Base-by-base conservation (phyloP, 169 alveolate genomes). In the Cryptosporidium felis region DNA sequence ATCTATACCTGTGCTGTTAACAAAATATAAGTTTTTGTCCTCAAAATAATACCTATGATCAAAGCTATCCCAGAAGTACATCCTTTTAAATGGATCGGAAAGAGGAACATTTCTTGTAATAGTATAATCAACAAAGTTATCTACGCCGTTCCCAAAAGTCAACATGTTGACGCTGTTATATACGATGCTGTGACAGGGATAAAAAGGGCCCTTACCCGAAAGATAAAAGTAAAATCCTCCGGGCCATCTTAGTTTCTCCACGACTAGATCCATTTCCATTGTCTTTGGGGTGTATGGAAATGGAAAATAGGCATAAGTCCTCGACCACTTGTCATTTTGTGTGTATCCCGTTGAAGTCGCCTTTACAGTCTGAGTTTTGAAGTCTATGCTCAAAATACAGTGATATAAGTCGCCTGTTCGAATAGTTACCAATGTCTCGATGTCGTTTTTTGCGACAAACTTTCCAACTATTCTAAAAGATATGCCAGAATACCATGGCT, bases 161-260 rank as follows among this genome's bases (percentile, higher is more conserved):
- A 74, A 40, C n/a, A 10, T 34, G 9, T 49, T 47, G 14, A 74
- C 67, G 18, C 23, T 49, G n/a, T 56, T 18, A 36, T 74, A 74
- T 2, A 56, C 67, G 10, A 74, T 32, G 21, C 60, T 16, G n/a
- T 36, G 0, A 18, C 85, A 74, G 28, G 65, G 67, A 49, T 74
- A 74, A 74, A 53, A 74, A 5, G 85, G 85, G 8, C 85, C 85
- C 1, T 53, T 32, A 9, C 85, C 85, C 14, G 67, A 49, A 49
- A 74, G 8, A 41, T 74, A 74, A 38, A 74, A 74, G 42, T 74
- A 74, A 74, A 74, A 74, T 1, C 85, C 85, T 41, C 85, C 85
- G 18, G 85, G 85, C 85, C 85, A 74, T 36, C 65, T 47, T 51
- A 74, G 12, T 32, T 74, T 74, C 28, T 74, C 85, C 34, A 74